Evolutionary conservation across 1,139 yeast genomes (phyloP).

Genomic region (Suhomyces chickasaworum): DNA sequence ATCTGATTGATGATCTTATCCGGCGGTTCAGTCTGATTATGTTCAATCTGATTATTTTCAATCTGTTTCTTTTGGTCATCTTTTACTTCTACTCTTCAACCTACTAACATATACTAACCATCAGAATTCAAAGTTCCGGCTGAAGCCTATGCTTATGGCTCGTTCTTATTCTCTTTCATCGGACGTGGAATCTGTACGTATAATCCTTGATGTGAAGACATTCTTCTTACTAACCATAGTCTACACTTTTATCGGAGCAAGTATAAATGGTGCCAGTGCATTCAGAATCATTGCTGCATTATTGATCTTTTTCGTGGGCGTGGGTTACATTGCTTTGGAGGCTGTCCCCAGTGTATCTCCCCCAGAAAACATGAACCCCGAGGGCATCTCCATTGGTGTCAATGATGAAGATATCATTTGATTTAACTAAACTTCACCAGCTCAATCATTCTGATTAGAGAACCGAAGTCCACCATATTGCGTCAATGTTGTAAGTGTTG

Average conservation of each 20-base stretch:
- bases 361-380: conserved; percentile 71
- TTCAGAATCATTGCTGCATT: conserved; percentile 58
- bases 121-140: conserved; percentile 67
- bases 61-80: too few species aligned
- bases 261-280: conserved; percentile 60
- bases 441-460: neutral
- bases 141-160: conserved; percentile 68
- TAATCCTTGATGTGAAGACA: conserved; percentile 3
- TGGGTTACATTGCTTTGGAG: conserved; percentile 61
- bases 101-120: conserved; percentile 23
- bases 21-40: too few species aligned
- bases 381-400: conserved; percentile 48
- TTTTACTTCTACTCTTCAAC: too few species aligned
- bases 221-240: conserved; percentile 39
- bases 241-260: conserved; percentile 66
- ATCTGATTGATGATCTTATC: too few species aligned
- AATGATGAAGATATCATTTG: conserved; percentile 47
- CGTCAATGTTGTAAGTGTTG: too few species aligned
- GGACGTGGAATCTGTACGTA: conserved; percentile 76
- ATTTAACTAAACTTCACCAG: neutral
- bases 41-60: too few species aligned
- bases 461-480: neutral
- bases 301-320: conserved; percentile 59
- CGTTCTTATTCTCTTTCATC: conserved; percentile 78
- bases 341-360: conserved; percentile 70